Conservation (phyloP, 768 basidiomycete species). For the Dacryopinax spathularia region DNA sequence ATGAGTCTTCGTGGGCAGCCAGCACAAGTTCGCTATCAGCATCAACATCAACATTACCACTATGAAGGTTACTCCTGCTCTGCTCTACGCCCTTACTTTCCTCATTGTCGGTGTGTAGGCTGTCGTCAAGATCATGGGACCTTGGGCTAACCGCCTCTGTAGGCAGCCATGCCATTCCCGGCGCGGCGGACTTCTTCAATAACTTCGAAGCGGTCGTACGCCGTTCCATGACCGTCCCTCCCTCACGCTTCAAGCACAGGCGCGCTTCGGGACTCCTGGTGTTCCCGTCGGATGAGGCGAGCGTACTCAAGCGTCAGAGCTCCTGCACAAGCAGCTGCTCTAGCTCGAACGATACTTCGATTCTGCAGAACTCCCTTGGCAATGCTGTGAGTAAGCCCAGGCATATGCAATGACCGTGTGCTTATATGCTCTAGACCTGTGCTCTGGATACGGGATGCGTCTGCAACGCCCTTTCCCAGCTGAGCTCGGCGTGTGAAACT, state of each 20-base stretch:
- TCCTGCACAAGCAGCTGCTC: not conserved
- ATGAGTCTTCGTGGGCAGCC: not conserved
- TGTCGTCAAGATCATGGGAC: not conserved
- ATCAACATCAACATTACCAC: too few species aligned
- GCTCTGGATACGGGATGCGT: not conserved
- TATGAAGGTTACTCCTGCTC: not conserved
- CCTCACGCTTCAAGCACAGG: not conserved
- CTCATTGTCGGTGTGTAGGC: not conserved
- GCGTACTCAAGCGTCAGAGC: not conserved
- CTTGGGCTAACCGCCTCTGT: not conserved
- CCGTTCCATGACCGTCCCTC: not conserved
- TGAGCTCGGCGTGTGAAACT: not conserved
- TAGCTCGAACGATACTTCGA: not conserved
- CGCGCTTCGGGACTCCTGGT: not conserved
- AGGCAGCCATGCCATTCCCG: not conserved
- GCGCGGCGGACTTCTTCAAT: not conserved
- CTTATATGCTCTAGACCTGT: not conserved
- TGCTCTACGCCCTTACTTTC: not conserved
- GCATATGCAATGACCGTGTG: not conserved
- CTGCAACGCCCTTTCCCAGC: not conserved
- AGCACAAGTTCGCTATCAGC: not conserved
- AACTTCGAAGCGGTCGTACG: not conserved
- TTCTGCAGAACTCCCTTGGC: not conserved
- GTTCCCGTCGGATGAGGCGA: not conserved
- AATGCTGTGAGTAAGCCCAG: not conserved